These are phyloP conservation scores for Persicaria tinctoria DNA, from an alignment of 148 eudicot genomes.

Conservation along the genomic window DNA sequence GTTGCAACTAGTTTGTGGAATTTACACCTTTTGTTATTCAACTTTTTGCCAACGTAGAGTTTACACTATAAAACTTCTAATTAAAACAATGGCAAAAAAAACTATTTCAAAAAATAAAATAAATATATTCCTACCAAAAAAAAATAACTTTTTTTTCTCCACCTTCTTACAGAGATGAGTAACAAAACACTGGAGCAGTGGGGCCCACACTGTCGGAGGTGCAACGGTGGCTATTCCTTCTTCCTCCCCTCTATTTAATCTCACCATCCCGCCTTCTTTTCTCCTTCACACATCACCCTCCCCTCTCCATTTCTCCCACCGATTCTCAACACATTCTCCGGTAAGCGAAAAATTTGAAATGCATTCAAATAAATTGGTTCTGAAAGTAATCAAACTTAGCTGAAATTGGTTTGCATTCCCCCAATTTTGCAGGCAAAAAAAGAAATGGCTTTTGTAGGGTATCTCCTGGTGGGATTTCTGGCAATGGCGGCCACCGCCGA, in stretches of 20 bases:
- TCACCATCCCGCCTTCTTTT: neutral
- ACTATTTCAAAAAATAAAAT: too few relatives aligned
- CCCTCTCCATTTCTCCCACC: slow-evolving; percentile 1
- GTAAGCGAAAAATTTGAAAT: neutral
- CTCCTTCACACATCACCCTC: neutral
- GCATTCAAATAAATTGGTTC: neutral
- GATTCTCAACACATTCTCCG: neutral
- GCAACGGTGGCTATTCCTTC: neutral
- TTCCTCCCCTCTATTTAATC: neutral
- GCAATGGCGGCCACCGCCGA: slow-evolving; percentile 31
- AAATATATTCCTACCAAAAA: neutral
- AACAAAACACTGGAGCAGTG: neutral
- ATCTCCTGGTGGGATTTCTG: slow-evolving; percentile 36
- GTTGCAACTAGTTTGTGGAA: too few relatives aligned
- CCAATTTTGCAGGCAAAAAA: slow-evolving; percentile 24
- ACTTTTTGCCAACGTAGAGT: too few relatives aligned
- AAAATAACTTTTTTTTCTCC: neutral
- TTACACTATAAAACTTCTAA: too few relatives aligned
- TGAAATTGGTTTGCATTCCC: neutral
- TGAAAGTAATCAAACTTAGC: neutral
- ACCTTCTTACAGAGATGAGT: neutral
- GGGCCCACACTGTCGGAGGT: slow-evolving; percentile 5
- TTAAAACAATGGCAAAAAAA: too few relatives aligned
- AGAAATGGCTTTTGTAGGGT: slow-evolving; percentile 37
- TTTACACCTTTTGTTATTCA: too few relatives aligned